Evolutionary conservation across 2,329 filamentous ascomycete species (phyloP), one percentile per base, ranked within the genome.

Genomic region (Ophiostoma pallidulum): DNA sequence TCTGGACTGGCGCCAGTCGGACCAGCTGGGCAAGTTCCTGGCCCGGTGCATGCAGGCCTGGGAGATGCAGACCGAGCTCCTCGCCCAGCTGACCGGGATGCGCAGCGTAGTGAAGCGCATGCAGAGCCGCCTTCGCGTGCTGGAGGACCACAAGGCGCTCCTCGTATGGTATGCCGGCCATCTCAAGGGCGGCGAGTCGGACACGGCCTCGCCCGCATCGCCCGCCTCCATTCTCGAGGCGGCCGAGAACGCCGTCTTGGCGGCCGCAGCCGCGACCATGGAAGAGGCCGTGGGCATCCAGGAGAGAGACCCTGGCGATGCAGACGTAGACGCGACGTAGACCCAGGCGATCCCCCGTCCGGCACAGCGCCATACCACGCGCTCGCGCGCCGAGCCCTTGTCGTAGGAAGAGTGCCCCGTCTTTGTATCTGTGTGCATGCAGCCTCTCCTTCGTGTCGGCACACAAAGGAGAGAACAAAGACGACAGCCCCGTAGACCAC

Each of bases 151-250:
- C 28, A 50, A 32, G 13, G 47, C 44, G 1, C 44, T 43, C 7
- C 41, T 53, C 13, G 12, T 16, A 7, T 48, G 44, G 49, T 48
- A 50, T 19, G 41, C 31, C 5, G 19, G 10, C 20, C 47, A 47
- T 4, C 39, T 43, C 16, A 32, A 47, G 22, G 46, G 39, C 13
- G 38, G 5, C 31, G 37, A 22, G 2, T 6, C 35, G 9, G 26
- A 39, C 4, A 9, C n/a, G 18, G 19, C n/a, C 19, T 19, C 29
- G 24, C n/a, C 32, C 1, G 16, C 14, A 4, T 8, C 32, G 4
- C 16, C 26, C 16, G n/a, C 16, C 10, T 12, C 28, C 16, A 26
- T 40, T 28, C 36, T 46, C 37, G n/a, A 41, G 16, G 20, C 35
- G 7, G 45, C 45, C 31, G n/a, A n/a, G 9, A 28, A 19, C 9